Conservation (phyloP, 2,329 filamentous ascomycete genomes). For the Zasmidium citrigriseum region DNA sequence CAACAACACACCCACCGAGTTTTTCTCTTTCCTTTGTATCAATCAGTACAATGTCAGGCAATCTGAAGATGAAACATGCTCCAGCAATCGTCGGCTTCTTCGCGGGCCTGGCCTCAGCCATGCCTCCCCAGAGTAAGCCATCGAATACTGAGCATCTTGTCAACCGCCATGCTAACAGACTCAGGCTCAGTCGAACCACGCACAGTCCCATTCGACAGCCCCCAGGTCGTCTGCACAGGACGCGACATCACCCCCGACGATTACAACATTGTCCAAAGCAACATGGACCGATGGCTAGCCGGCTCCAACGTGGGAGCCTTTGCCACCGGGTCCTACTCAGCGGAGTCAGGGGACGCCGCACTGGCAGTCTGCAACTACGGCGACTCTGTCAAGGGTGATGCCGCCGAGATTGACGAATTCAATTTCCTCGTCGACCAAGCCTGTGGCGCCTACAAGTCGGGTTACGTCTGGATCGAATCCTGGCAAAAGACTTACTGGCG, state of each 20-base stretch:
- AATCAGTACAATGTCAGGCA: no score
- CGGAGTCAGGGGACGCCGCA: background rate
- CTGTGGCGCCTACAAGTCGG: background rate
- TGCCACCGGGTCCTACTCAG: background rate
- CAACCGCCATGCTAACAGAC: no score
- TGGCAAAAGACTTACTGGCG: constrained; percentile 1
- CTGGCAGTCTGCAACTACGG: background rate
- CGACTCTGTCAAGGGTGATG: background rate
- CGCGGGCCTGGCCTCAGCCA: no score
- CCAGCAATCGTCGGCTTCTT: no score
- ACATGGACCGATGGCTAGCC: background rate
- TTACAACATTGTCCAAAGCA: background rate
- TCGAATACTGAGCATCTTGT: no score
- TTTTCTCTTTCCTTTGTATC: no score
- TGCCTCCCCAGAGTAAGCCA: no score
- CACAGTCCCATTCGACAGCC: background rate
- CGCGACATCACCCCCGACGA: background rate
- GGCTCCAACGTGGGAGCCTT: background rate
- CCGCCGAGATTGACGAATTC: background rate
- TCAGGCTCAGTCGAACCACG: no score
- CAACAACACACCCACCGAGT: no score
- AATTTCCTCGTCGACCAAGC: background rate
- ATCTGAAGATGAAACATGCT: no score
- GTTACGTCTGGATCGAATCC: background rate
- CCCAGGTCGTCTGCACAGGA: background rate